Conservation (phyloP, 108 stramenopile species). For the Pseudonitzschia multiseries region DNA sequence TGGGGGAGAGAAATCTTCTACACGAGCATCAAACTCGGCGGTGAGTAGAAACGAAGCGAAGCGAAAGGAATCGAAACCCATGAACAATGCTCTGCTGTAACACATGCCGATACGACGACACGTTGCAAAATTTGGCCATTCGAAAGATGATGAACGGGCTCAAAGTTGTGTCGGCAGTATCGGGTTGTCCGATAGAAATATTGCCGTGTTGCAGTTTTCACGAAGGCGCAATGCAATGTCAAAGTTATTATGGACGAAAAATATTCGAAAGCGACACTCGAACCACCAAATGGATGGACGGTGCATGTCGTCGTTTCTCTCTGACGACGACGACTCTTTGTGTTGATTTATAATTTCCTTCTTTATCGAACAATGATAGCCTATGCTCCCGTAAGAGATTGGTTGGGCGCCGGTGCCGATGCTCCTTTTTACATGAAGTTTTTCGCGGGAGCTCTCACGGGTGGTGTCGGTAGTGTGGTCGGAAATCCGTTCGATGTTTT, state of each 20-base stretch:
- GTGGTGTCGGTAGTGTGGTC: conserved; percentile 80
- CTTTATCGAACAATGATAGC: conserved; percentile 3
- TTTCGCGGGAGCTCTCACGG: conserved; percentile 83
- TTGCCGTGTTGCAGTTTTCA: no score
- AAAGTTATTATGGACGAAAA: no score
- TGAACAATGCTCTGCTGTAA: no score
- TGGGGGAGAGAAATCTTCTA: conserved; percentile 87
- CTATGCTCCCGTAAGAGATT: conserved; percentile 56
- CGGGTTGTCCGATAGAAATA: no score
- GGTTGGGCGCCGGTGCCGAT: conserved; percentile 76
- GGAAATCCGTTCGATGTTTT: conserved; percentile 90
- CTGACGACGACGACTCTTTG: not conserved
- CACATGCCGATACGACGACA: not conserved
- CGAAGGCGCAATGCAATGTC: no score
- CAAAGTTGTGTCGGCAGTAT: no score
- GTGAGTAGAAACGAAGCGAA: no score
- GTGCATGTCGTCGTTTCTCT: not conserved
- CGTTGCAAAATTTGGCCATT: no score
- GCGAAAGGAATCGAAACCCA: no score
- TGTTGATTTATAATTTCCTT: not conserved
- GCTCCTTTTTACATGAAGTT: conserved; percentile 85
- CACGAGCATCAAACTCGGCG: conserved; percentile 86
- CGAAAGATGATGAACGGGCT: no score
- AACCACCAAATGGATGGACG: no score
- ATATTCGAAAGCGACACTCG: no score